Evolutionary conservation across 2,329 filamentous ascomycete genomes (phyloP).

Genomic region (Colletotrichum simmondsii): DNA sequence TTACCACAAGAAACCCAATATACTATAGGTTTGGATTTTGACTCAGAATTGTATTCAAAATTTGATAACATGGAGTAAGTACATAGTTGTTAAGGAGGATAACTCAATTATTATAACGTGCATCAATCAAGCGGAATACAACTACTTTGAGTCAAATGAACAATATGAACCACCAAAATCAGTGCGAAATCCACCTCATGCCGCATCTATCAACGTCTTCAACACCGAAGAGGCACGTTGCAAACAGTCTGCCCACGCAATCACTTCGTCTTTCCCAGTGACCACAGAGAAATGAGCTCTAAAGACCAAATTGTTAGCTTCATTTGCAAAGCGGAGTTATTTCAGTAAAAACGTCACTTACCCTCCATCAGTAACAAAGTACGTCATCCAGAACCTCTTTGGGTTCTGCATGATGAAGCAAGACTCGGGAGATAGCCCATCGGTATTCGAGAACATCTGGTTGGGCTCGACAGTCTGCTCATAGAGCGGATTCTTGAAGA

Average conservation of each 20-base stretch:
- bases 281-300: not conserved
- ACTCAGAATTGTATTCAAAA: too few relatives aligned
- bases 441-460: constrained; percentile 1
- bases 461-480: not conserved
- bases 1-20: too few relatives aligned
- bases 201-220: not conserved
- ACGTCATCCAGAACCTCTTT: constrained; percentile 2
- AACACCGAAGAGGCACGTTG: not conserved
- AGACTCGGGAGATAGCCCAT: not conserved
- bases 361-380: constrained; percentile 1
- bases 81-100: too few relatives aligned
- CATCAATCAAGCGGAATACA: not conserved
- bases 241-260: not conserved
- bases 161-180: too few relatives aligned
- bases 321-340: too few relatives aligned
- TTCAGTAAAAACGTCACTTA: not conserved
- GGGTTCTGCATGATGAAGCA: constrained; percentile 9
- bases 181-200: not conserved
- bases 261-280: not conserved
- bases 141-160: too few relatives aligned
- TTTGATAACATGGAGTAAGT: too few relatives aligned
- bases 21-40: too few relatives aligned
- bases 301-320: not conserved
- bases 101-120: too few relatives aligned
- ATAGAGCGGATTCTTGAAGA: not conserved